Evolutionary conservation across 2,329 filamentous ascomycete species (phyloP).

Genomic region (Hymenoscyphus occultus): DNA sequence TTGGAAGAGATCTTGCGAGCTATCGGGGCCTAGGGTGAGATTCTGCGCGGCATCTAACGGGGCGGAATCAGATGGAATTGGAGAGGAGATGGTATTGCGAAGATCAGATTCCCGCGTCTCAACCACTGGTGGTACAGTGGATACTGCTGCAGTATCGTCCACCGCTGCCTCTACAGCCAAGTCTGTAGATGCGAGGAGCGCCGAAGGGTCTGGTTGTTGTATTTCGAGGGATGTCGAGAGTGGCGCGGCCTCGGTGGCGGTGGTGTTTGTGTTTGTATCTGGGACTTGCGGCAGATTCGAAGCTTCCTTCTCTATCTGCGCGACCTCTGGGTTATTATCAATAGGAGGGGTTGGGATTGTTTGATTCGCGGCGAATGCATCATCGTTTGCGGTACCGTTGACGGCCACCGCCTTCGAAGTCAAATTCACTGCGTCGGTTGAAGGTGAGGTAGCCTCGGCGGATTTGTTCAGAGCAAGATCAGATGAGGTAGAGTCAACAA

Average conservation of each 20-base stretch:
- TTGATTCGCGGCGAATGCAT: constrained; percentile 34
- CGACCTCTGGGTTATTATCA: constrained; percentile 20
- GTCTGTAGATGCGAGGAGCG: constrained; percentile 19
- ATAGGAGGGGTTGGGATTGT: constrained; percentile 18
- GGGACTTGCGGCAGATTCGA: constrained; percentile 22
- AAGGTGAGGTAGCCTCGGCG: constrained; percentile 16
- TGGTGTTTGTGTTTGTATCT: constrained; percentile 22
- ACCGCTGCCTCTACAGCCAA: constrained; percentile 28
- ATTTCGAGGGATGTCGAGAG: constrained; percentile 20
- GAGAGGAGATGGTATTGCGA: constrained; percentile 24
- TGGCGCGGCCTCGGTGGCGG: constrained; percentile 16
- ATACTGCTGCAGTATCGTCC: constrained; percentile 26
- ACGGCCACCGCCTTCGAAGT: constrained; percentile 16
- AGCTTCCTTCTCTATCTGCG: not conserved
- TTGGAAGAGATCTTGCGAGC: constrained; percentile 7
- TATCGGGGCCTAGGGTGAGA: constrained; percentile 12
- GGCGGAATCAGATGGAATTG: constrained; percentile 9
- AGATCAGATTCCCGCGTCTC: constrained; percentile 36
- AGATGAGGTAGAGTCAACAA: constrained; percentile 25
- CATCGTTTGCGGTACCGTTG: constrained; percentile 28
- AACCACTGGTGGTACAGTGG: constrained; percentile 33
- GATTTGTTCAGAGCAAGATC: constrained; percentile 21
- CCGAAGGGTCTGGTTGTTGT: constrained; percentile 12
- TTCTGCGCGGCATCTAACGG: constrained; percentile 10
- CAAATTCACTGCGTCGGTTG: constrained; percentile 9